Evolutionary conservation across 768 basidiomycete genomes (phyloP).

Genomic region (Trametes cubensis): DNA sequence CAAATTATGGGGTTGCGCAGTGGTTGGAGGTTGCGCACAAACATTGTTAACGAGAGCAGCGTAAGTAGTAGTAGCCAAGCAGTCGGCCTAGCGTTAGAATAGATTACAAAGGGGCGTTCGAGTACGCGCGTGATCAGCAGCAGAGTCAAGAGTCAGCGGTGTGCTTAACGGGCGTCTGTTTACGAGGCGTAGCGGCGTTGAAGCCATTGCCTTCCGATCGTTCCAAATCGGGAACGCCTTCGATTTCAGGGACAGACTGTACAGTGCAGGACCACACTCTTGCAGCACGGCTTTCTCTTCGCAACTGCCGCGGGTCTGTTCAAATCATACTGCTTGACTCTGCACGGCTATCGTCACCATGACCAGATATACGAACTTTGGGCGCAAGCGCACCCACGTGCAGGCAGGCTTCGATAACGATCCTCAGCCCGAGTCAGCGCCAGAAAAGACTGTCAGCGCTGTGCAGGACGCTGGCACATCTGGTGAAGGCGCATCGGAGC

Average conservation of each 20-base stretch:
- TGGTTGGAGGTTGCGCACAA: conserved; percentile 9
- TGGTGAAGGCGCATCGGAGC: conserved; percentile 25
- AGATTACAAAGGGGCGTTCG: background rate
- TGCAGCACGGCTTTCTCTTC: too few relatives aligned
- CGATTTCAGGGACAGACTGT: background rate
- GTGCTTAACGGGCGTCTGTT: background rate
- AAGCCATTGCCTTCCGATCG: conserved; percentile 17
- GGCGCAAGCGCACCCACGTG: conserved; percentile 71
- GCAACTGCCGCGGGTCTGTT: too few relatives aligned
- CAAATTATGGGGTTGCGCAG: conserved; percentile 2
- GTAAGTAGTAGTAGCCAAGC: too few relatives aligned
- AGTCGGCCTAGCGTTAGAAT: background rate
- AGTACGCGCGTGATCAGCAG: background rate
- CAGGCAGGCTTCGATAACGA: conserved; percentile 56
- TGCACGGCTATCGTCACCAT: conserved; percentile 37
- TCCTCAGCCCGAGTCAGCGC: conserved; percentile 23
- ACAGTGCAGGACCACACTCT: too few relatives aligned
- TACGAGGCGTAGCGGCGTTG: conserved; percentile 14
- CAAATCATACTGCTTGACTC: too few relatives aligned
- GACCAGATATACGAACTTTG: conserved; percentile 77
- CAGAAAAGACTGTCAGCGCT: conserved; percentile 12
- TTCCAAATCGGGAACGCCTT: conserved; percentile 8
- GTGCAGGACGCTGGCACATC: conserved; percentile 9
- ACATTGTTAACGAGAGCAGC: background rate
- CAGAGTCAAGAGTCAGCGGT: background rate